Evolutionary conservation across 1,284 basidiomycete genomes (phyloP).

Genomic region (Cutaneotrichosporon daszewskae): DNA sequence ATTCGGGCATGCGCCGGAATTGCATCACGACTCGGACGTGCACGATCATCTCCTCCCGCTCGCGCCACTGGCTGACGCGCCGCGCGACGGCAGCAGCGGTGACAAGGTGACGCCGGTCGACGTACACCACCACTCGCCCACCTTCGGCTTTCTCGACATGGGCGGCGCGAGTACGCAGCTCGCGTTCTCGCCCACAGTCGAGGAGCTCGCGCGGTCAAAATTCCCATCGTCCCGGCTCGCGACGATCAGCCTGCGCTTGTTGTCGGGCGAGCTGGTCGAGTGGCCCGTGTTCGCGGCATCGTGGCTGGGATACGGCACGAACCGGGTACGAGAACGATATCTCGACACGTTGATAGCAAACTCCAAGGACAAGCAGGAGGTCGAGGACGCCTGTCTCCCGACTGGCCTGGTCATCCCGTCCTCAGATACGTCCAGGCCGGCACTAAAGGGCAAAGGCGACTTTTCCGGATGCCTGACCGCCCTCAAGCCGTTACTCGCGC

Average conservation of each 20-base stretch:
- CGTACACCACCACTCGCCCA: slow-evolving; percentile 55
- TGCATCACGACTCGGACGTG: too few species aligned
- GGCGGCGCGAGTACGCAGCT: slow-evolving; percentile 98
- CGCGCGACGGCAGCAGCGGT: slow-evolving; percentile 12
- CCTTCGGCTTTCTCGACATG: slow-evolving; percentile 99
- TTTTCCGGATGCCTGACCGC: slow-evolving; percentile 75
- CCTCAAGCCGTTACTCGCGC: slow-evolving; percentile 77
- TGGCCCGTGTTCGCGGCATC: slow-evolving; percentile 97
- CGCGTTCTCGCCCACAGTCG: slow-evolving; percentile 68
- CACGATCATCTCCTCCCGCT: slow-evolving; percentile 42
- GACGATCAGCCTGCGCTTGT: slow-evolving; percentile 70
- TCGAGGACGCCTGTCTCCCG: slow-evolving; percentile 82
- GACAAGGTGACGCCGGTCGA: slow-evolving; percentile 42
- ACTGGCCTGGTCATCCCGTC: slow-evolving; percentile 57
- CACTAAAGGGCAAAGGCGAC: slow-evolving; percentile 79
- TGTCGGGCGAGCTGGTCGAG: slow-evolving; percentile 78
- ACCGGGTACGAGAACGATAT: slow-evolving; percentile 89
- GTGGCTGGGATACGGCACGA: slow-evolving; percentile 97
- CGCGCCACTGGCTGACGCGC: slow-evolving; percentile 28
- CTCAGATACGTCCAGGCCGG: slow-evolving; percentile 55
- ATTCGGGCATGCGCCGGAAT: slow-evolving; percentile 58
- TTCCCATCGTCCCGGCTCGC: slow-evolving; percentile 59
- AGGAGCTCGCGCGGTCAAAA: slow-evolving; percentile 53
- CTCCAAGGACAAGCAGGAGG: slow-evolving; percentile 32
- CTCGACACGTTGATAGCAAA: slow-evolving; percentile 63